These are phyloP conservation scores for Penicillium vulpinum DNA, from an alignment of 2,329 filamentous ascomycete genomes.

Conservation along the genomic window DNA sequence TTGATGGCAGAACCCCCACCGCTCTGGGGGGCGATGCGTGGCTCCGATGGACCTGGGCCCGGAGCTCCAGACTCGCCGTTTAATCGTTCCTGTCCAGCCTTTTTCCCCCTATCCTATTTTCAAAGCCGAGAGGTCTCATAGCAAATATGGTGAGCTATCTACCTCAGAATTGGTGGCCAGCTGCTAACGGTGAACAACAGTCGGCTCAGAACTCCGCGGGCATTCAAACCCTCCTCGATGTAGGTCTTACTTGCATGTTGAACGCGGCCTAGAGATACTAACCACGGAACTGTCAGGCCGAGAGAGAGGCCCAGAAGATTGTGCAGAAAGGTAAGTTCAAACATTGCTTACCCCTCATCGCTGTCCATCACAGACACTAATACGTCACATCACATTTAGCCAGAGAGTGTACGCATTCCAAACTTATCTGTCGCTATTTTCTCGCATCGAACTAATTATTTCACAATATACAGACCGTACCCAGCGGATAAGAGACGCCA, in stretches of 20 bases:
- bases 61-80: constrained; percentile 30
- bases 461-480: constrained; percentile 68
- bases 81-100: constrained; percentile 19
- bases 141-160: constrained; percentile 32
- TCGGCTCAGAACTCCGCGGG: constrained; percentile 97
- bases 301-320: constrained; percentile 98
- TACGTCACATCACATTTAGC: constrained; percentile 53
- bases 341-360: not conserved
- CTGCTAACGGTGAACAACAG: constrained; percentile 50
- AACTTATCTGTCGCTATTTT: constrained; percentile 9
- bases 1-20: constrained; percentile 37
- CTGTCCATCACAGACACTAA: constrained; percentile 19
- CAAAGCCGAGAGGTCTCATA: constrained; percentile 12
- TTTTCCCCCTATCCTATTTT: constrained; percentile 8
- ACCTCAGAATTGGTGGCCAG: not conserved
- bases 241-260: constrained; percentile 53
- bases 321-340: constrained; percentile 79
- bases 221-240: constrained; percentile 98
- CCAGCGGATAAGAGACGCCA: constrained; percentile 94
- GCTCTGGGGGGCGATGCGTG: constrained; percentile 35
- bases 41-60: constrained; percentile 27
- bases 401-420: constrained; percentile 71
- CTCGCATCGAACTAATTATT: constrained; percentile 12
- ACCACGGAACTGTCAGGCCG: constrained; percentile 62
- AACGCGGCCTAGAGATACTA: constrained; percentile 4